phyloP scores from a whole-genome alignment of 805 yeast genomes.

The Wickerhamomyces chambardii region DNA sequence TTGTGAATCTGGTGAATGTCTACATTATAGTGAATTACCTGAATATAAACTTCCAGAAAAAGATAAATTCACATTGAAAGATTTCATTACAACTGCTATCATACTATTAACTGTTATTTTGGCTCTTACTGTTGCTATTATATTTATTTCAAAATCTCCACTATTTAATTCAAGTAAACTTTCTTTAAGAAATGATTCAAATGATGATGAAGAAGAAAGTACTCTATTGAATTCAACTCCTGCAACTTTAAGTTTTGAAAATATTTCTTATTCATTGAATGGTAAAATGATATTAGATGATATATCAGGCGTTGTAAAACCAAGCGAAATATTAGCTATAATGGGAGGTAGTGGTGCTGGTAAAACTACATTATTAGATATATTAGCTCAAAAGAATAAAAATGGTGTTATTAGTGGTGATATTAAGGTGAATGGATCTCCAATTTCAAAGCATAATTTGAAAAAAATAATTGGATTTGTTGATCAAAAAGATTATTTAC shows the following conservation, averaged over 20 bases:
- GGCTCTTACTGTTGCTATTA: slow-evolving; percentile 27
- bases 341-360: slow-evolving; percentile 99
- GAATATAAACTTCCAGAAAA: slow-evolving; percentile 67
- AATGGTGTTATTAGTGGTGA: slow-evolving; percentile 62
- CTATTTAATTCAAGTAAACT: slow-evolving; percentile 33
- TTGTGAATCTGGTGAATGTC: slow-evolving; percentile 85
- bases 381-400: slow-evolving; percentile 82
- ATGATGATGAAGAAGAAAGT: slow-evolving; percentile 25
- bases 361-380: slow-evolving; percentile 87
- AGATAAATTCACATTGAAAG: slow-evolving; percentile 32
- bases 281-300: slow-evolving; percentile 46
- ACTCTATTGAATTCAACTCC: slow-evolving; percentile 49
- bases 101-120: slow-evolving; percentile 29
- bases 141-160: slow-evolving; percentile 52
- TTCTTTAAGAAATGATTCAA: slow-evolving; percentile 17
- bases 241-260: slow-evolving; percentile 68
- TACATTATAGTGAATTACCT: slow-evolving; percentile 88
- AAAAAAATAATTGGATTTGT: slow-evolving; percentile 82
- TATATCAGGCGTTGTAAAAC: slow-evolving; percentile 70
- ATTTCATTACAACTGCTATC: slow-evolving; percentile 36
- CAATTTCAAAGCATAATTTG: slow-evolving; percentile 30
- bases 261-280: slow-evolving; percentile 53
- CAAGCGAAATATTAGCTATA: slow-evolving; percentile 87
- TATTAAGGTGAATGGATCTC: slow-evolving; percentile 69
- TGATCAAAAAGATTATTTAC: slow-evolving; percentile 86